phyloP scores from a whole-genome alignment of 2,329 filamentous ascomycete genomes.

The Fusarium pseudoanthophilum region DNA sequence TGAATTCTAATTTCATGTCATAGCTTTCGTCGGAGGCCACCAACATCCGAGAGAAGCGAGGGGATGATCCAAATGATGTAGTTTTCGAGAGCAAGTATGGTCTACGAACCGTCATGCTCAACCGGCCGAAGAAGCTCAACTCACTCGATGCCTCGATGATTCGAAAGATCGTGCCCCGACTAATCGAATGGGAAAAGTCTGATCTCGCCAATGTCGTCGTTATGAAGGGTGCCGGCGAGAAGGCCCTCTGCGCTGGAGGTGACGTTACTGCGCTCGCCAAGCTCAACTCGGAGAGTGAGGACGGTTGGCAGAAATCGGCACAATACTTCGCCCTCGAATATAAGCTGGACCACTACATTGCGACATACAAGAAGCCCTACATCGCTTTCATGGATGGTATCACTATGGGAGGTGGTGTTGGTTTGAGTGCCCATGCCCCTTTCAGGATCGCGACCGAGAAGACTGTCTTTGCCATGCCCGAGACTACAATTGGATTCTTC shows the following conservation, averaged over 20 bases:
- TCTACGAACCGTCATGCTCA: constrained; percentile 91
- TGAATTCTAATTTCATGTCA: constrained; percentile 25
- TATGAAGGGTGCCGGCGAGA: constrained; percentile 87
- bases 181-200: constrained; percentile 95
- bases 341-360: constrained; percentile 93
- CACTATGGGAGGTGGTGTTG: constrained; percentile 98
- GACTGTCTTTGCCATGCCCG: constrained; percentile 97
- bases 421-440: constrained; percentile 92
- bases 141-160: constrained; percentile 95
- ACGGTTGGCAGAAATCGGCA: constrained; percentile 78
- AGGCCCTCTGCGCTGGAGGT: constrained; percentile 91
- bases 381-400: constrained; percentile 97
- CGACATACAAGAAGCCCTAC: constrained; percentile 92
- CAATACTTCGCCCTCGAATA: constrained; percentile 97
- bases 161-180: constrained; percentile 87
- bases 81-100: constrained; percentile 91
- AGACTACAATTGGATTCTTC: constrained; percentile 98
- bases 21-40: constrained; percentile 52
- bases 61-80: constrained; percentile 88
- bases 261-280: constrained; percentile 84
- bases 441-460: constrained; percentile 97
- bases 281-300: constrained; percentile 73
- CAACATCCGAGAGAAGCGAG: constrained; percentile 65
- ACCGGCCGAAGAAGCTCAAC: constrained; percentile 91
- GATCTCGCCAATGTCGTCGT: constrained; percentile 92